These are phyloP conservation scores for Solanum hybrid DNA, from an alignment of 305 asterid species.

Conservation along the genomic window DNA sequence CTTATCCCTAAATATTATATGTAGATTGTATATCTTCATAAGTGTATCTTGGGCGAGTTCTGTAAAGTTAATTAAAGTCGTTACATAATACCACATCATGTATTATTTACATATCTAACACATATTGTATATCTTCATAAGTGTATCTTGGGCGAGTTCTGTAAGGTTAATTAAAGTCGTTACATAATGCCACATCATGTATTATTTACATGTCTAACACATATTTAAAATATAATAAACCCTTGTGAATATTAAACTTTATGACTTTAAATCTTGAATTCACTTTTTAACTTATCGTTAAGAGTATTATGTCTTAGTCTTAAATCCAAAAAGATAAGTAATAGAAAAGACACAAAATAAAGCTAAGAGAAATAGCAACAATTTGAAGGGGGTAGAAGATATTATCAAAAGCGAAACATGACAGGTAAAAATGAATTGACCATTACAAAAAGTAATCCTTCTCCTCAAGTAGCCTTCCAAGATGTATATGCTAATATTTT, in stretches of 20 bases:
- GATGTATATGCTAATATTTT: neutral
- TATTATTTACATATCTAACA: too few species aligned
- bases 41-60: neutral
- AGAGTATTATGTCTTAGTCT: too few species aligned
- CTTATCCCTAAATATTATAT: neutral
- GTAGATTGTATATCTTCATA: neutral
- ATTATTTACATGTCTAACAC: neutral
- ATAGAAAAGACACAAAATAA: too few species aligned
- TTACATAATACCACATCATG: neutral
- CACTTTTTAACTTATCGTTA: too few species aligned
- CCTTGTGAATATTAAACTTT: neutral
- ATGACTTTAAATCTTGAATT: too few species aligned
- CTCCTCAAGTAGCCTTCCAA: neutral
- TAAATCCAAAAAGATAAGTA: too few species aligned
- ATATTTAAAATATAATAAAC: too few species aligned
- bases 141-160: neutral
- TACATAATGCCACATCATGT: neutral
- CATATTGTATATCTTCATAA: neutral
- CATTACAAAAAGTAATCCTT: too few species aligned
- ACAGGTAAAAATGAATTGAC: neutral
- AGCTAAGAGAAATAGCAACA: too few species aligned
- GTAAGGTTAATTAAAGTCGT: neutral
- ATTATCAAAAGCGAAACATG: neutral
- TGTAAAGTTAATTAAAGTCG: neutral
- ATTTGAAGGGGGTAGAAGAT: too few species aligned